phyloP scores from a whole-genome alignment of 73 alveolate species.

The Breviolum minutum region DNA sequence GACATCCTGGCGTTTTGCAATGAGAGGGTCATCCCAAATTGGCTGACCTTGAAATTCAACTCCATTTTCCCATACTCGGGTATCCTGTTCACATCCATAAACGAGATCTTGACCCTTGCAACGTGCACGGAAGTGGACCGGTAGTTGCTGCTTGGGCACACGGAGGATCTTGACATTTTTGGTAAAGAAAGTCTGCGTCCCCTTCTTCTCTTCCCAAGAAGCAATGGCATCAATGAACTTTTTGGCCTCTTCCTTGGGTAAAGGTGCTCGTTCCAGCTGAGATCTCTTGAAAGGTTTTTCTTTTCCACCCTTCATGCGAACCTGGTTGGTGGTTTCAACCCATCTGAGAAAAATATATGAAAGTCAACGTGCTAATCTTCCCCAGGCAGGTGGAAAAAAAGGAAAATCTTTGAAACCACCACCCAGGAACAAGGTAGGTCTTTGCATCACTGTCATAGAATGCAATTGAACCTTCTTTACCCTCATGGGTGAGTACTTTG shows the following conservation, averaged over 20 bases:
- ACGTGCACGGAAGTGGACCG: background rate
- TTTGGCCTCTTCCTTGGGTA: background rate
- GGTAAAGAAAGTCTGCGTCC: background rate
- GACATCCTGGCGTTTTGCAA: background rate
- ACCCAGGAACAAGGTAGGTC: background rate
- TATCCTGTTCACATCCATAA: background rate
- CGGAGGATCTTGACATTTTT: background rate
- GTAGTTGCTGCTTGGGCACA: background rate
- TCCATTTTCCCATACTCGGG: background rate
- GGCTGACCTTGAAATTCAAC: slow-evolving; percentile 23
- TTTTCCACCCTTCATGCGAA: background rate
- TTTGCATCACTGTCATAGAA: background rate
- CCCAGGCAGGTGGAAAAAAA: background rate
- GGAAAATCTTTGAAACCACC: too few species aligned
- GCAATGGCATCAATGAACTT: background rate
- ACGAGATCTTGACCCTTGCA: background rate
- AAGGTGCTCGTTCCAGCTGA: background rate
- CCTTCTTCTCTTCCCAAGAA: background rate
- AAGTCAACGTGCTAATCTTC: background rate
- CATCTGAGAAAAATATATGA: background rate
- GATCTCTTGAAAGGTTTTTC: background rate
- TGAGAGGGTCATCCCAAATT: background rate
- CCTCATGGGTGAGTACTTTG: background rate
- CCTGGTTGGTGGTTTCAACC: background rate
- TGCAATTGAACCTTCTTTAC: background rate